Evolutionary conservation across 163 green algal species (phyloP).

Genomic region (Scenedesmus sp.): DNA sequence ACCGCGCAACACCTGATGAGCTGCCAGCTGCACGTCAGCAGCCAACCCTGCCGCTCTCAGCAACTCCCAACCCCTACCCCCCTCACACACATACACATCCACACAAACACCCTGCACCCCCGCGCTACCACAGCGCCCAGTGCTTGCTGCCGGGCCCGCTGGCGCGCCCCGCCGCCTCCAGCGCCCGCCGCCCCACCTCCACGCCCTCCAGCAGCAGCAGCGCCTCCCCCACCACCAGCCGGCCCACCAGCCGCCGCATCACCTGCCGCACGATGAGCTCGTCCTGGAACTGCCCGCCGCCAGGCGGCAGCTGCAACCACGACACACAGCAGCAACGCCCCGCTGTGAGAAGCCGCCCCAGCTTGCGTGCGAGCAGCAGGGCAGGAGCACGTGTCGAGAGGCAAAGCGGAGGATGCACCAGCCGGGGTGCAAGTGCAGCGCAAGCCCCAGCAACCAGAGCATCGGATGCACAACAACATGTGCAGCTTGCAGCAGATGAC

Average conservation of each 20-base stretch:
- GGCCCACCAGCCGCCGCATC: constrained; percentile 13
- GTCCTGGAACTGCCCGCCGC: constrained; percentile 8
- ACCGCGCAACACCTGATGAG: not conserved
- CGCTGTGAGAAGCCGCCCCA: too few species aligned
- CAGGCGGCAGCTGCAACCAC: constrained; percentile 29
- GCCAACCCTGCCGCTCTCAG: not conserved
- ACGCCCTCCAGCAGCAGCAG: constrained; percentile 52
- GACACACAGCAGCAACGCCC: not conserved
- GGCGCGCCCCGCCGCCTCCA: constrained; percentile 11
- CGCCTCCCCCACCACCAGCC: constrained; percentile 42
- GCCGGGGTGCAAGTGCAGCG: too few species aligned
- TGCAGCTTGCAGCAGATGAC: too few species aligned
- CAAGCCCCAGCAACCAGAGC: too few species aligned
- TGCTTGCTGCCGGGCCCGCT: not conserved
- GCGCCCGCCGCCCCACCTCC: not conserved
- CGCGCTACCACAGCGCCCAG: constrained; percentile 34
- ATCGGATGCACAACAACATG: too few species aligned
- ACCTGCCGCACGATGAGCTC: constrained; percentile 33
- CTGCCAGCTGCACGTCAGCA: not conserved
- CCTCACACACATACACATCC: too few species aligned
- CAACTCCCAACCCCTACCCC: not conserved
- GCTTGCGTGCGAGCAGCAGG: too few species aligned
- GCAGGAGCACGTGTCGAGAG: too few species aligned
- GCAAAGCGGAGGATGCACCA: too few species aligned
- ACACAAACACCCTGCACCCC: too few species aligned